These are phyloP conservation scores for Fusarium torreyae DNA, from an alignment of 2,329 filamentous ascomycete species.

Conservation along the genomic window DNA sequence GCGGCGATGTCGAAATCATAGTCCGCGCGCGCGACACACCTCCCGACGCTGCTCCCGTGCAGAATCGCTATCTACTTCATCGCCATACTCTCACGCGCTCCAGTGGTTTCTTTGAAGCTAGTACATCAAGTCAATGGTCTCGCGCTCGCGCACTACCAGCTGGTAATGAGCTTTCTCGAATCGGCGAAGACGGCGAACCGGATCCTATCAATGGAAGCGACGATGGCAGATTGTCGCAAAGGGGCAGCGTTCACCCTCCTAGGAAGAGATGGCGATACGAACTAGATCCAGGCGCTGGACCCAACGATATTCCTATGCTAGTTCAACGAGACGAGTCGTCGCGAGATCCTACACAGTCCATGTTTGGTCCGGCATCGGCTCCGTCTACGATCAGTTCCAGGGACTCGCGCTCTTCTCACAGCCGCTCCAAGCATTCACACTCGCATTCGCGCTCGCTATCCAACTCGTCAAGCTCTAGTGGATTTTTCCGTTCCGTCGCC, in stretches of 20 bases:
- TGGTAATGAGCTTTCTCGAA: slow-evolving; percentile 66
- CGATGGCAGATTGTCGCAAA: slow-evolving; percentile 38
- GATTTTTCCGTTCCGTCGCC: slow-evolving; percentile 89
- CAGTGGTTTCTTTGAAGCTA: slow-evolving; percentile 94
- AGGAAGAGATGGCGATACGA: slow-evolving; percentile 86
- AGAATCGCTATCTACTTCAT: slow-evolving; percentile 90
- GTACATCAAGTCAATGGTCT: slow-evolving; percentile 83
- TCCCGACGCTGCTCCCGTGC: slow-evolving; percentile 53
- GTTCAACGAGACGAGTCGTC: slow-evolving; percentile 78
- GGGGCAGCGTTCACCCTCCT: slow-evolving; percentile 38
- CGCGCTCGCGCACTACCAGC: slow-evolving; percentile 51
- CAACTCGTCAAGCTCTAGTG: slow-evolving; percentile 56
- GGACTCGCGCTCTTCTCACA: slow-evolving; percentile 60
- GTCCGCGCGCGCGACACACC: slow-evolving; percentile 70
- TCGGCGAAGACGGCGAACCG: slow-evolving; percentile 62
- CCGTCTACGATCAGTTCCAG: slow-evolving; percentile 54
- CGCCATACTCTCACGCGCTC: slow-evolving; percentile 89
- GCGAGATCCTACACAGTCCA: slow-evolving; percentile 48
- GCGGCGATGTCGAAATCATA: slow-evolving; percentile 92
- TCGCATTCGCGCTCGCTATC: slow-evolving; percentile 67
- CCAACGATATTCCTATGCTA: slow-evolving; percentile 87
- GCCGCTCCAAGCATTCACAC: slow-evolving; percentile 45
- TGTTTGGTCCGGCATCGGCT: slow-evolving; percentile 52
- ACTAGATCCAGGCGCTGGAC: slow-evolving; percentile 80
- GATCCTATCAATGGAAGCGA: slow-evolving; percentile 43